phyloP scores from a whole-genome alignment of 768 basidiomycete genomes.

The Pleurotus eryngii region DNA sequence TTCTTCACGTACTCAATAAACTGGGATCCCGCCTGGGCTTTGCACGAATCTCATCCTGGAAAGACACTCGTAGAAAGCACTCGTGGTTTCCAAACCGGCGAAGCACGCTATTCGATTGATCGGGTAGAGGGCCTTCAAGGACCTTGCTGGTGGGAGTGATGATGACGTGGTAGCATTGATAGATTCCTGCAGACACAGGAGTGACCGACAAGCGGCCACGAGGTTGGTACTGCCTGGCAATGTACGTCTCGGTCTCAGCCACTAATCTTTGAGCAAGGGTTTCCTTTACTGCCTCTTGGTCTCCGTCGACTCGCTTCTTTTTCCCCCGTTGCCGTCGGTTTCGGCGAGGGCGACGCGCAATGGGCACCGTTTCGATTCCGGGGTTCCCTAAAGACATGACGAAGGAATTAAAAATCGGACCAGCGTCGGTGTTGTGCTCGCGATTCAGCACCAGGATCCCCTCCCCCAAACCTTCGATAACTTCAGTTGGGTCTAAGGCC shows the following conservation, averaged over 20 bases:
- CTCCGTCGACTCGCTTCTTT: background rate
- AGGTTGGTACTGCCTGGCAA: slow-evolving; percentile 8
- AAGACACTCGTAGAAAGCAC: slow-evolving; percentile 44
- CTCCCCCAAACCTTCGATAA: slow-evolving; percentile 14
- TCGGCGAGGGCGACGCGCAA: background rate
- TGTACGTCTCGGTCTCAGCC: slow-evolving; percentile 10
- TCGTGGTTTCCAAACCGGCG: slow-evolving; percentile 32
- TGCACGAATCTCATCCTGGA: slow-evolving; percentile 44
- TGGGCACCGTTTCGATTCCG: background rate
- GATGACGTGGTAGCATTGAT: slow-evolving; percentile 32
- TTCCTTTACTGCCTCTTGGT: background rate
- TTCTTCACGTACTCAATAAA: slow-evolving; percentile 14
- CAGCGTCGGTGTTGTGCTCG: background rate
- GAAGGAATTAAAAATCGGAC: slow-evolving; percentile 3
- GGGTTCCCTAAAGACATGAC: background rate
- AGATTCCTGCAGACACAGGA: slow-evolving; percentile 8
- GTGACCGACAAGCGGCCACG: slow-evolving; percentile 10
- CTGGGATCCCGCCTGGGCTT: slow-evolving; percentile 30
- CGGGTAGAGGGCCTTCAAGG: slow-evolving; percentile 34
- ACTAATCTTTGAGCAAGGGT: slow-evolving; percentile 11
- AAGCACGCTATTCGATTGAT: slow-evolving; percentile 16
- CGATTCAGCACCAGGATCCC: slow-evolving; percentile 18
- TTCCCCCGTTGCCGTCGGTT: background rate
- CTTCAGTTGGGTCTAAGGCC: slow-evolving; percentile 20
- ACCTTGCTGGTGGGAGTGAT: slow-evolving; percentile 36